phyloP scores from a whole-genome alignment of 2,329 filamentous ascomycete species.

The Dothistroma pini region DNA sequence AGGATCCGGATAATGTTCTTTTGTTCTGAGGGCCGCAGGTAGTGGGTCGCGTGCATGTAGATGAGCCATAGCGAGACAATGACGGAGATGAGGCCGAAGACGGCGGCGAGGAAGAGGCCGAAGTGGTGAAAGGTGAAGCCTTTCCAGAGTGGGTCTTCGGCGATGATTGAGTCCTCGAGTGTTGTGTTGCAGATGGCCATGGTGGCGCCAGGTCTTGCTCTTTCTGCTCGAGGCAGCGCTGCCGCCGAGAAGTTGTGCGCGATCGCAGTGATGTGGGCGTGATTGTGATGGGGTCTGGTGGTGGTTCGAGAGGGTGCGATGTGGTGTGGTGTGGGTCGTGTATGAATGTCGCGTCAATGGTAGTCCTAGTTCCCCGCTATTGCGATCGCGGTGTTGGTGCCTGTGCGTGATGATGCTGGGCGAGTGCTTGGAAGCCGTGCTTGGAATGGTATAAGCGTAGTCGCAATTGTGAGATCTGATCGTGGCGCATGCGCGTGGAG shows the following conservation, averaged over 20 bases:
- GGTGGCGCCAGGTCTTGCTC: background rate
- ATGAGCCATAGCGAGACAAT: constrained; percentile 53
- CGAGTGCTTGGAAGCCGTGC: background rate
- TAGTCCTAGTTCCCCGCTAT: background rate
- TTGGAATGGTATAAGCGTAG: background rate
- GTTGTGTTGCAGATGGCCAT: constrained; percentile 48
- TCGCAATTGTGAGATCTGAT: background rate
- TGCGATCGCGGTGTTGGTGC: background rate
- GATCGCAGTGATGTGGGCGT: background rate
- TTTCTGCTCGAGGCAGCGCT: background rate
- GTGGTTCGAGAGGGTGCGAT: background rate
- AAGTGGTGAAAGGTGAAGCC: constrained; percentile 56
- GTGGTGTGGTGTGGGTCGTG: background rate
- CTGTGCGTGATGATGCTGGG: background rate
- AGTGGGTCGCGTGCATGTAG: constrained; percentile 56
- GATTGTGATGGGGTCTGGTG: background rate
- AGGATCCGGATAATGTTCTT: constrained; percentile 79
- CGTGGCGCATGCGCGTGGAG: background rate
- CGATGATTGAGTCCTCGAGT: constrained; percentile 40
- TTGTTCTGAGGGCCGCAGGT: constrained; percentile 58
- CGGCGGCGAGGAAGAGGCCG: constrained; percentile 51
- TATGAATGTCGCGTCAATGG: background rate
- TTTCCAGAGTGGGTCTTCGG: constrained; percentile 51
- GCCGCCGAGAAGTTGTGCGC: background rate
- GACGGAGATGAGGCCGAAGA: constrained; percentile 52